A percentile compares a stretch with the other conserved stretches of the same genome.
phyloP scores from a whole-genome alignment of 257 asterid genomes.

The Solanum raphanifolium region DNA sequence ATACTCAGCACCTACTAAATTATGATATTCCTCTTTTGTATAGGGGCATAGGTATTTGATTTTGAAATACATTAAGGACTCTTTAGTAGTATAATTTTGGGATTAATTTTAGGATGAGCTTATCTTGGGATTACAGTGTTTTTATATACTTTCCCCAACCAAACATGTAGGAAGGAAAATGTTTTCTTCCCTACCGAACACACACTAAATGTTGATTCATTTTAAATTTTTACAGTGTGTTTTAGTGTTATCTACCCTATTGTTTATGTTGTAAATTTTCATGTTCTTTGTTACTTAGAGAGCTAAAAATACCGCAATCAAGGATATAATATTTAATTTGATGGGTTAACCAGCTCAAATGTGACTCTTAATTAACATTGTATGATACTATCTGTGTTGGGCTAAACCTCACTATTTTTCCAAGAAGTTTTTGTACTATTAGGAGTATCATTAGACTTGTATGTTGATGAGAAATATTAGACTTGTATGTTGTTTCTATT shows the following conservation, averaged over 20 bases:
- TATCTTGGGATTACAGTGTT: too few relatives aligned
- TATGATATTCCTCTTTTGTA: not conserved
- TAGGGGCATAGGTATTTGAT: not conserved
- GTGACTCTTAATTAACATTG: not conserved
- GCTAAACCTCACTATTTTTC: not conserved
- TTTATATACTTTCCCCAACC: too few relatives aligned
- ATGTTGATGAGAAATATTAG: not conserved
- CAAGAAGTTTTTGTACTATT: not conserved
- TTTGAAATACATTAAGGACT: not conserved
- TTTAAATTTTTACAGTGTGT: not conserved
- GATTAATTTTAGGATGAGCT: too few relatives aligned
- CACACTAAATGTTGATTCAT: not conserved
- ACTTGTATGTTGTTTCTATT: not conserved
- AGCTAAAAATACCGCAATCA: not conserved
- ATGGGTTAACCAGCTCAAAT: not conserved
- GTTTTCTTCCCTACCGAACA: too few relatives aligned
- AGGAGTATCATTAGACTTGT: not conserved
- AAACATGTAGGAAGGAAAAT: too few relatives aligned
- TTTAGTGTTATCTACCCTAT: not conserved
- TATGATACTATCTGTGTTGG: not conserved
- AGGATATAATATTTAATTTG: not conserved
- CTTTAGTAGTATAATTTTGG: too few relatives aligned
- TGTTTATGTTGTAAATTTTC: not conserved
- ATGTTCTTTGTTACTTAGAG: not conserved
- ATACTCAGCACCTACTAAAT: not conserved